Conservation (phyloP, 352 stramenopile genomes). For the Phytophthora crassamura region DNA sequence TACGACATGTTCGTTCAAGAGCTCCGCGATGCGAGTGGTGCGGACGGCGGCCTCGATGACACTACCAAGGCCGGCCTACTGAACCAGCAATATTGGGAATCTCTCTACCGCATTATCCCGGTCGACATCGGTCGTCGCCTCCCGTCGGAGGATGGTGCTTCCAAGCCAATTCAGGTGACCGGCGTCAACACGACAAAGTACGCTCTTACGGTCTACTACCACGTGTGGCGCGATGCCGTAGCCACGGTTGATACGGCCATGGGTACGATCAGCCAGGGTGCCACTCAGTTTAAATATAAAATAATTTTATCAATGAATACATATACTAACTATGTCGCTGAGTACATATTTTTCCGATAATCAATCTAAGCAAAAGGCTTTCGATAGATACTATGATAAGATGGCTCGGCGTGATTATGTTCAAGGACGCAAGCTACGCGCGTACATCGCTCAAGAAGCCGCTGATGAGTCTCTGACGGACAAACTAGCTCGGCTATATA, state of each 20-base stretch:
- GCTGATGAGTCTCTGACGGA: constrained; percentile 16
- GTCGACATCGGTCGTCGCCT: constrained; percentile 39
- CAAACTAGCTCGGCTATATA: background rate
- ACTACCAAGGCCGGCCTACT: constrained; percentile 17
- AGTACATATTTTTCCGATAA: constrained; percentile 32
- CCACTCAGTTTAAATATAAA: constrained; percentile 23
- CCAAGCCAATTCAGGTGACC: constrained; percentile 27
- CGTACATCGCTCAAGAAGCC: constrained; percentile 19
- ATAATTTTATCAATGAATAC: background rate
- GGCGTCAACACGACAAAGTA: constrained; percentile 19
- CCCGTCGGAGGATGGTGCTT: constrained; percentile 30
- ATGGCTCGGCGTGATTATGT: constrained; percentile 26
- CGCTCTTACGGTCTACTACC: constrained; percentile 35
- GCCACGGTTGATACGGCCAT: constrained; percentile 31
- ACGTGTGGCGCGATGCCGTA: constrained; percentile 32
- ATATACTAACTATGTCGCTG: constrained; percentile 9
- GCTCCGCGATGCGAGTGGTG: constrained; percentile 29
- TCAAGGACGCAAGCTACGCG: constrained; percentile 23
- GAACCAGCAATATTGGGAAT: constrained; percentile 30
- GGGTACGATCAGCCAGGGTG: constrained; percentile 28
- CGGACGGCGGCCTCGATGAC: constrained; percentile 35
- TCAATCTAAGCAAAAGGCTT: constrained; percentile 33
- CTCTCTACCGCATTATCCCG: constrained; percentile 28
- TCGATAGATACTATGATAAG: constrained; percentile 33
- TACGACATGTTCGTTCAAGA: constrained; percentile 40